Evolutionary conservation across 139 green algal species (phyloP).

Genomic region (Helicosporidium sp.): DNA sequence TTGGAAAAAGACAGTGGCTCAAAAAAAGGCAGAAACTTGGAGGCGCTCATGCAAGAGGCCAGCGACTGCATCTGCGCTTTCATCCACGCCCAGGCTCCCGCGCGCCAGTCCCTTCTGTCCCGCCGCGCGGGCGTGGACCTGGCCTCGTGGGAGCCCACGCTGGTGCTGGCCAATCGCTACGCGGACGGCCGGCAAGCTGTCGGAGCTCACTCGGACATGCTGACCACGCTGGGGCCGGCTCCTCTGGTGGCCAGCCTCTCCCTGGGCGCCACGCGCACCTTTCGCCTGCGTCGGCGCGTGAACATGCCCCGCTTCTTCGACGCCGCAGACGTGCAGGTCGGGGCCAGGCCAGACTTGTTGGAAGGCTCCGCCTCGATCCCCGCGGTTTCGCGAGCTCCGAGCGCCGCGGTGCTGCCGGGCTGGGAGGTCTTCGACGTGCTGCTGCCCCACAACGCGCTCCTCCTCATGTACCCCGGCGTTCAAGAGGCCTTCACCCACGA

Average conservation of each 20-base stretch:
- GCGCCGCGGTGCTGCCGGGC: not conserved
- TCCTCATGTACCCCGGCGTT: constrained; percentile 11
- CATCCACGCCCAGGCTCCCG: too few species aligned
- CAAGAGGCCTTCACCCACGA: constrained; percentile 20
- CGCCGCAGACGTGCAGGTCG: not conserved
- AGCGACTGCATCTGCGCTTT: too few species aligned
- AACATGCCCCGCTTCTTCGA: not conserved
- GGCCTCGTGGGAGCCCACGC: constrained; percentile 9
- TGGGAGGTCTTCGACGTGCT: constrained; percentile 3
- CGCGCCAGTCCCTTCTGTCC: too few species aligned
- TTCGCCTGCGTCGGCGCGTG: constrained; percentile 4
- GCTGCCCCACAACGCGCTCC: constrained; percentile 19
- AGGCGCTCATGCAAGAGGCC: too few species aligned
- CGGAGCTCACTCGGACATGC: constrained; percentile 12
- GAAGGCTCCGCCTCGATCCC: too few species aligned
- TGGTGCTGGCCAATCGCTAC: constrained; percentile 16
- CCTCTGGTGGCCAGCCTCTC: constrained; percentile 20
- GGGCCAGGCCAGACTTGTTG: too few species aligned
- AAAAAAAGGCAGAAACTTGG: too few species aligned
- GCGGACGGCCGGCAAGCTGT: constrained; percentile 2
- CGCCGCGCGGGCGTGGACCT: too few species aligned
- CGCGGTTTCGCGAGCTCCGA: too few species aligned
- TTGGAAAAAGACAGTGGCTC: too few species aligned
- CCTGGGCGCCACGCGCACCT: constrained; percentile 15
- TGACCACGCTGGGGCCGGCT: constrained; percentile 11